Evolutionary conservation across 1,139 yeast genomes (phyloP).

Genomic region (Zygosaccharomyces sapae): DNA sequence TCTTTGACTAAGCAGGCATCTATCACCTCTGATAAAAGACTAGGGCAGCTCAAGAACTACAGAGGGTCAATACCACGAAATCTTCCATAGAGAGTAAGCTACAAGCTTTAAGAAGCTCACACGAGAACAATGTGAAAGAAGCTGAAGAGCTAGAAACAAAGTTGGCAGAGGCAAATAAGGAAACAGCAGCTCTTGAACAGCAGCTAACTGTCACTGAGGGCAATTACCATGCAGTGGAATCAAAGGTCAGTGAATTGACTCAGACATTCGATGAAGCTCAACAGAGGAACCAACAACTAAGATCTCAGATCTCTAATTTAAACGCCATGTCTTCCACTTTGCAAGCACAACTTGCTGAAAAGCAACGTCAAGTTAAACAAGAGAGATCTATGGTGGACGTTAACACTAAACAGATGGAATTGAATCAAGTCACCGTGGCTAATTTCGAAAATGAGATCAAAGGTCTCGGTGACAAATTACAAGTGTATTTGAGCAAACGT

Average conservation of each 20-base stretch:
- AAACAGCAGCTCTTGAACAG: constrained; percentile 66
- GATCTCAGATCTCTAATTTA: constrained; percentile 61
- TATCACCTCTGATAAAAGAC: constrained; percentile 64
- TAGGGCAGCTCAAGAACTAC: constrained; percentile 72
- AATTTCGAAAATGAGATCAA: constrained; percentile 49
- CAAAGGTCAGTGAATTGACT: constrained; percentile 61
- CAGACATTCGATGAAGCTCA: constrained; percentile 60
- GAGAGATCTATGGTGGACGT: constrained; percentile 62
- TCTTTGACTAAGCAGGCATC: constrained; percentile 75
- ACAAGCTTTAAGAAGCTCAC: constrained; percentile 59
- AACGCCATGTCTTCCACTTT: constrained; percentile 65
- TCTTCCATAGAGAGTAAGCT: constrained; percentile 69
- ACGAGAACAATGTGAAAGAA: constrained; percentile 75
- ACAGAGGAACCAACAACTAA: constrained; percentile 58
- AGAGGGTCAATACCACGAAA: constrained; percentile 57
- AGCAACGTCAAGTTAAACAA: constrained; percentile 52
- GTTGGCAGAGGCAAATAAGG: constrained; percentile 57
- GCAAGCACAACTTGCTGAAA: constrained; percentile 51
- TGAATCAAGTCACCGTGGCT: constrained; percentile 46
- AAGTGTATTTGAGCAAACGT: constrained; percentile 30
- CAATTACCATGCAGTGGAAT: constrained; percentile 65
- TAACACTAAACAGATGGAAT: constrained; percentile 63
- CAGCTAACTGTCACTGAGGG: constrained; percentile 82
- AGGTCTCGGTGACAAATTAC: constrained; percentile 36
- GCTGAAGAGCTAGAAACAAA: constrained; percentile 64